phyloP scores from a whole-genome alignment of 2,329 filamentous ascomycete genomes.

The Xylariaceae sp. region DNA sequence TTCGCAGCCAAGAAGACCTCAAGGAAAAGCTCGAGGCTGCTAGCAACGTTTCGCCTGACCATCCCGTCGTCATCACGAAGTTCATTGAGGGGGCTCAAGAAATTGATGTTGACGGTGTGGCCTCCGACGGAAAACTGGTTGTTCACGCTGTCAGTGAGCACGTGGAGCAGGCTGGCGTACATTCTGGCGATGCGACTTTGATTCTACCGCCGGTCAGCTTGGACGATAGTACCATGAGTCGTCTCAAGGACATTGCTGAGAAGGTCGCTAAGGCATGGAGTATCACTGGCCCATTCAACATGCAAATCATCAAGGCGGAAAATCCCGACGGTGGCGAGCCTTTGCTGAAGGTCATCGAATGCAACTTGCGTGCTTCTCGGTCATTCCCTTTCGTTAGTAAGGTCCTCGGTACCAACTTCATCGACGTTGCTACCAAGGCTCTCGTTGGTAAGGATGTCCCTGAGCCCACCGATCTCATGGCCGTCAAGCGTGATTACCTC shows the following conservation, averaged over 20 bases:
- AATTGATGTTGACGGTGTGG: constrained; percentile 94
- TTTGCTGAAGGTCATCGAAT: constrained; percentile 92
- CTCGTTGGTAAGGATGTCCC: constrained; percentile 83
- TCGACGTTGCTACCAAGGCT: constrained; percentile 90
- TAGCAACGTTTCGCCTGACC: constrained; percentile 85
- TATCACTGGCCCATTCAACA: constrained; percentile 98
- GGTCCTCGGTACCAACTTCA: constrained; percentile 94
- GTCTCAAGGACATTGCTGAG: constrained; percentile 90
- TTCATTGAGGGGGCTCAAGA: constrained; percentile 97
- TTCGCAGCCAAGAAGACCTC: constrained; percentile 80
- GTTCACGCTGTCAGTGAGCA: constrained; percentile 93
- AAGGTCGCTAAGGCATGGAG: constrained; percentile 97
- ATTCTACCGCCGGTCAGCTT: constrained; percentile 83
- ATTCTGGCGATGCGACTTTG: constrained; percentile 94
- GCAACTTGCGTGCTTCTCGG: constrained; percentile 93
- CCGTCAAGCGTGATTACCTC: constrained; percentile 80
- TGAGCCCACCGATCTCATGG: constrained; percentile 83
- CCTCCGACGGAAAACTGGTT: constrained; percentile 78
- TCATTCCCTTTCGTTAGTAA: constrained; percentile 99
- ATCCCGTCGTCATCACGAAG: constrained; percentile 97
- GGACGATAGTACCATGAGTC: constrained; percentile 71
- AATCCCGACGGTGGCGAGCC: constrained; percentile 70
- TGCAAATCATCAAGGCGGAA: constrained; percentile 97
- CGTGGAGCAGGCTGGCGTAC: constrained; percentile 93
- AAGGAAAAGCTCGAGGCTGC: constrained; percentile 94